Base-by-base conservation (phyloP, 1,284 basidiomycete genomes). In the Omphalotus olearius region DNA sequence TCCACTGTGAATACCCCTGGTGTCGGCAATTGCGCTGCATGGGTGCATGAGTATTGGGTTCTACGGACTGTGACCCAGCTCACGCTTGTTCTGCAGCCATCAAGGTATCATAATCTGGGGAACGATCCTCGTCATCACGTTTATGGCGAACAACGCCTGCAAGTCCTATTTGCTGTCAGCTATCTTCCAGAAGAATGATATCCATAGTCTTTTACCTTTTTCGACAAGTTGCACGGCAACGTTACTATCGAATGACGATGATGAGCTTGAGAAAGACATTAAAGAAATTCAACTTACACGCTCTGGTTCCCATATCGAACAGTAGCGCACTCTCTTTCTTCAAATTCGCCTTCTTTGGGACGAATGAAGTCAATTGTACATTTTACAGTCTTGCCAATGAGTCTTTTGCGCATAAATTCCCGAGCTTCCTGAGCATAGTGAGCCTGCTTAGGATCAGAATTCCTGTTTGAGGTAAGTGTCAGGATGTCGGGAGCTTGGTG, bases 111-210 rank as follows among this genome's bases (percentile, higher is more conserved):
- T 91, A 93, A 65, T 98, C 95, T 11, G 88, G 80, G 17, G 94
- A 96, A 47, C 94, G 83, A 60, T 96, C 91, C 68, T 98, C 96
- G 64, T 98, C 96, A 60, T 97, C 95, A 39, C 92, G 84, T 60
- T 85, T 88, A 69, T 99, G 96, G 45, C 95, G 85, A 41, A 98
- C 83, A 7, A 92, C 90, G 49, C 86, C 89, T 2, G 93, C 93
- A 10, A 97, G 74, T 45, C 48, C 48, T 50, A 14, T 13, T 17
- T 23, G 1, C 6, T 7, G 30, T 50, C 30, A 50, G 41, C 13
- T 6, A 25, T 9, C 5, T 35, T 11, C 18, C 4, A 37, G 37
- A n/a, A 16, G 23, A 23, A 2, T 9, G 4, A 9, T 30, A 26
- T 16, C 3, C 25, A 23, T 16, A 16, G 25, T 6, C 6, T 36